Base-by-base conservation (phyloP, 768 basidiomycete genomes). In the Chlorophyllum brunneum region DNA sequence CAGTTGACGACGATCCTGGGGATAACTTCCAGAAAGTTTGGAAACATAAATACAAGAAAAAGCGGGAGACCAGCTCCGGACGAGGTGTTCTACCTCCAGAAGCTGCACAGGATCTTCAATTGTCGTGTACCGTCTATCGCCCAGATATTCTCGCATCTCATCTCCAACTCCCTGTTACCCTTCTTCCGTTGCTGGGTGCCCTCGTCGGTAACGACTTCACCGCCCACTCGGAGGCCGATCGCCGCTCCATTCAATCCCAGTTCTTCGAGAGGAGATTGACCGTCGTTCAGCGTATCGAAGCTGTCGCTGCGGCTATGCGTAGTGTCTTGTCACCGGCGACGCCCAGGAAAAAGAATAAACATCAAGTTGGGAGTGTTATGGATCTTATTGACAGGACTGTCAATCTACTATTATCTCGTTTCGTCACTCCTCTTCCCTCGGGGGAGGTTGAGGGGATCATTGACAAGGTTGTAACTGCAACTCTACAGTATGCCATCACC, bases 191-290 rank as follows among this genome's bases (percentile, higher is more conserved):
- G 5, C 70, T 92, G 2, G 88, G 83, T 16, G 86, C 90, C 8
- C 69, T 92, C 15, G 79, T 90, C 3, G 91, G 91, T 43, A 92
- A 92, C 59, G 91, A 92, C 64, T 92, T 81, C 61, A 79, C 87
- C 0, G 77, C 75, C 43, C 74, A 74, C 55, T 64, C 69, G 10
- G 75, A 79, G 40, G 69, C 76, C 5, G 70, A 71, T 34, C 72
- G 73, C 18, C 76, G 74, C 37, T 76, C 73, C 54, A 69, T 80
- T 7, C 85, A 83, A 61, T 72, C 70, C 0, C 59, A 86, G 20
- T 89, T 92, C 63, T 92, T 91, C 60, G 82, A 87, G 41, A 72
- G 78, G 30, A 67, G 72, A 20, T 67, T 85, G 20, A 77, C 80
- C 0, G 64, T 76, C 29, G 67, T 73, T 26, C 83, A 88, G 62